These are phyloP conservation scores for Cicer bijugum DNA, from an alignment of 306 rosid genomes.

Conservation along the genomic window DNA sequence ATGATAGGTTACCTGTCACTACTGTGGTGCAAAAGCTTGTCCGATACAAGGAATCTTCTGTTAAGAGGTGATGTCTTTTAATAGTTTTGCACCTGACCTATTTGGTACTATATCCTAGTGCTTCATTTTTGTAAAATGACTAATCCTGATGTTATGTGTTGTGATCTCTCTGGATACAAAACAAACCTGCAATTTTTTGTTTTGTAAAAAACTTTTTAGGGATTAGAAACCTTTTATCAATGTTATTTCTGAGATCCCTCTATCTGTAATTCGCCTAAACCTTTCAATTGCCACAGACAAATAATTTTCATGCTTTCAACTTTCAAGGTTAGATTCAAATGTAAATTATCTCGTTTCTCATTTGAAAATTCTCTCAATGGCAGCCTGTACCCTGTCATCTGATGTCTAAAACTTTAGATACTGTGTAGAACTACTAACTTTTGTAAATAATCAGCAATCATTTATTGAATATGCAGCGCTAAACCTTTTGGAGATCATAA, in stretches of 20 bases:
- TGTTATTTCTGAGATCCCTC: neutral
- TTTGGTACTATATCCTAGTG: constrained; percentile 9
- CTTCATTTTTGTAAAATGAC: neutral
- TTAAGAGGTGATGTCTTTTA: constrained; percentile 61
- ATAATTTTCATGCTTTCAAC: constrained; percentile 5
- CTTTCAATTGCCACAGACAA: neutral
- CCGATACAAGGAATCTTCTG: constrained; percentile 82
- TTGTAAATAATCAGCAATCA: neutral
- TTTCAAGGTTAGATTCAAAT: constrained; percentile 27
- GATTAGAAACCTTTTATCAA: constrained; percentile 24
- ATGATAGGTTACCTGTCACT: constrained; percentile 72
- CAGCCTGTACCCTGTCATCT: constrained; percentile 10
- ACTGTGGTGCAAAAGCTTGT: constrained; percentile 90
- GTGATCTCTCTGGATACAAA: neutral
- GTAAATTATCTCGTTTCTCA: constrained; percentile 3
- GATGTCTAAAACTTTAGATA: constrained; percentile 3
- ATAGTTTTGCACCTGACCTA: constrained; percentile 26
- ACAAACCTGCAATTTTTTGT: neutral
- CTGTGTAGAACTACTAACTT: neutral
- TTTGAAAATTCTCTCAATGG: constrained; percentile 17
- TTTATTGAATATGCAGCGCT: neutral
- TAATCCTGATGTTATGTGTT: neutral
- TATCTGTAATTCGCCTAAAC: neutral
- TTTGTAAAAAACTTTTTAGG: neutral
- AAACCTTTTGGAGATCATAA: neutral